Evolutionary conservation across 2,329 filamentous ascomycete species (phyloP).

Genomic region (Aureobasidium musti): DNA sequence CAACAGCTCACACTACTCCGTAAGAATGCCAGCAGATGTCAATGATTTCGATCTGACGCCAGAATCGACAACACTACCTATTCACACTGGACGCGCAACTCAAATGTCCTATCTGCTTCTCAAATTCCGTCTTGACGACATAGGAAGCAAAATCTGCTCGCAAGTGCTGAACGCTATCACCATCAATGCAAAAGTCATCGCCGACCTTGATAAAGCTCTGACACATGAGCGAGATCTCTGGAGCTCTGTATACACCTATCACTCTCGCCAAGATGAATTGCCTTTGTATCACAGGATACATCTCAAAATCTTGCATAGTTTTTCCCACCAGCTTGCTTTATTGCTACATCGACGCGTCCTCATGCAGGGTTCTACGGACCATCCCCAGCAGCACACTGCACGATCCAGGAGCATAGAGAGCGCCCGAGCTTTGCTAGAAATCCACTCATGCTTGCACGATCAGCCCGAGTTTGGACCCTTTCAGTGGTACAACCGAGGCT

Average conservation of each 20-base stretch:
- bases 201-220: slow-evolving; percentile 41
- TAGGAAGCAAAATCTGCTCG: slow-evolving; percentile 44
- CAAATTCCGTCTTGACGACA: slow-evolving; percentile 43
- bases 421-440: slow-evolving; percentile 41
- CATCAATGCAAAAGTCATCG: slow-evolving; percentile 34
- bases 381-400: slow-evolving; percentile 27
- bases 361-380: slow-evolving; percentile 38
- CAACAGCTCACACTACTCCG: slow-evolving; percentile 32
- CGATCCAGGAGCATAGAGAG: slow-evolving; percentile 39
- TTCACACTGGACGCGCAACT: slow-evolving; percentile 38
- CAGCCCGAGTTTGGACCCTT: slow-evolving; percentile 42
- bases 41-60: slow-evolving; percentile 36
- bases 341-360: slow-evolving; percentile 44
- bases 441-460: slow-evolving; percentile 42
- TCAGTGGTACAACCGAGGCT: slow-evolving; percentile 46
- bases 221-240: slow-evolving; percentile 36
- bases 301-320: slow-evolving; percentile 46
- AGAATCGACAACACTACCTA: background rate
- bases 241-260: background rate
- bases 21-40: slow-evolving; percentile 43
- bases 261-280: slow-evolving; percentile 36
- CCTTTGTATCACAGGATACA: slow-evolving; percentile 44
- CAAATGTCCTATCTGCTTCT: slow-evolving; percentile 49
- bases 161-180: slow-evolving; percentile 40
- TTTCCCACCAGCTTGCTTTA: slow-evolving; percentile 45